Percentiles rank a stretch among this genome's conserved stretches.
phyloP scores from a whole-genome alignment of 2,329 filamentous ascomycete species.

The Xylaria polymorpha region DNA sequence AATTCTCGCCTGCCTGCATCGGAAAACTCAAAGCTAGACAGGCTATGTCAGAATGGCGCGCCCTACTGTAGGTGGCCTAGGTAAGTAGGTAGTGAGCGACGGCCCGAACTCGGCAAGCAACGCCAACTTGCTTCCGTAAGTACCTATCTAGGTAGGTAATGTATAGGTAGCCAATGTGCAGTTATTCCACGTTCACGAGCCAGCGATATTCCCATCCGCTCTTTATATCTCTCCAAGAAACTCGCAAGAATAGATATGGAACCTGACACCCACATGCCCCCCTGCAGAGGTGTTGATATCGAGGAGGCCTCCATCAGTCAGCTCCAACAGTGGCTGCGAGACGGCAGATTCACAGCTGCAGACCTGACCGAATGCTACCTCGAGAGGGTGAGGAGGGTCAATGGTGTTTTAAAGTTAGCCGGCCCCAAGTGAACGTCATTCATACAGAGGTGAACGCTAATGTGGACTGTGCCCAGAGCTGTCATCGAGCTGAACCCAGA shows the following conservation, averaged over 20 bases:
- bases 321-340: conserved; percentile 33
- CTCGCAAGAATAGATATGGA: conserved; percentile 14
- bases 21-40: not conserved
- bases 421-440: not conserved
- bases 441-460: not conserved
- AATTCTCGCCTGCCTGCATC: not conserved
- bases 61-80: too few species aligned
- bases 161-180: not conserved
- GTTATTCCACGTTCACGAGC: not conserved
- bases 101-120: conserved; percentile 7
- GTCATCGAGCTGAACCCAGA: conserved; percentile 77
- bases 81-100: not conserved
- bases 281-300: conserved; percentile 33
- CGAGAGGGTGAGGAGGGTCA: conserved; percentile 30
- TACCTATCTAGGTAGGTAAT: not conserved
- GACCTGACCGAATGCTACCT: conserved; percentile 36
- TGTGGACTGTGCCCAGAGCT: conserved; percentile 53
- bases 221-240: not conserved
- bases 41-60: not conserved
- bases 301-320: conserved; percentile 38
- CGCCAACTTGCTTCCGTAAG: not conserved
- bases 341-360: conserved; percentile 26
- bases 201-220: not conserved
- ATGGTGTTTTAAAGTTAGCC: conserved; percentile 27
- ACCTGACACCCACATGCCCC: conserved; percentile 23